Evolutionary conservation across 1,284 basidiomycete species (phyloP), one percentile per base, ranked within the genome.

Genomic region (Ceraceosorus bombacis): DNA sequence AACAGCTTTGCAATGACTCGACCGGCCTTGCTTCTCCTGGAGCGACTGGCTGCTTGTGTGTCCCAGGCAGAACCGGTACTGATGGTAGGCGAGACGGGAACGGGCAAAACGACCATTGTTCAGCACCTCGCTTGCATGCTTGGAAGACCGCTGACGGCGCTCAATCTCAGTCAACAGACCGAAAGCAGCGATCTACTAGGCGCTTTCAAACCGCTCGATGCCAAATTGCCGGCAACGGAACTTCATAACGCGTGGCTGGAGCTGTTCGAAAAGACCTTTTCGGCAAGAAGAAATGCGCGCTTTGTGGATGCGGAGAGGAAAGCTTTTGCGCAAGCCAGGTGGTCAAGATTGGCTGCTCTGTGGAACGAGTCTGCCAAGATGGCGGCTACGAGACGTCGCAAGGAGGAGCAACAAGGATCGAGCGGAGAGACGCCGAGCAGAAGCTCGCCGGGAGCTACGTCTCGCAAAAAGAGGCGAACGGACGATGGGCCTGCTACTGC

Each of bases 21-120:
- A 65, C 91, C 92, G 0, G 90, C 91, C 0, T 80, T 89, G 0
- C 79, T 85, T 27, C 81, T 97, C 5, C 82, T 97, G 27, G 88
- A 92, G 48, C 85, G 89, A 37, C 85, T 98, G 51, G 85, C 87
- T 0, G 86, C 85, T 9, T 84, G 88, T 0, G 81, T 93, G 41
- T 82, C 86, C 0, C 81, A 88, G 43, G 79, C 80, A 12, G 95
- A 99, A 76, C 92, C 95, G 0, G 81, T 94, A 1, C 83, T 99
- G 2, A 83, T 98, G 17, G 93, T 94, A 0, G 95, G 95, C 58
- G 95, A 99, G 81, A 99, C 95, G 0, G 95, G 95, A 49, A 99
- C 95, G 0, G 95, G 95, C 43, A 99, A 99, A 80, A 99, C 95
- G 2, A 95, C 92, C 51, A 84, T 87, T 2, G 85, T 98, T 15